Evolutionary conservation across 78 protist genomes (phyloP).

Genomic region (Dictyostelium capitatum): DNA sequence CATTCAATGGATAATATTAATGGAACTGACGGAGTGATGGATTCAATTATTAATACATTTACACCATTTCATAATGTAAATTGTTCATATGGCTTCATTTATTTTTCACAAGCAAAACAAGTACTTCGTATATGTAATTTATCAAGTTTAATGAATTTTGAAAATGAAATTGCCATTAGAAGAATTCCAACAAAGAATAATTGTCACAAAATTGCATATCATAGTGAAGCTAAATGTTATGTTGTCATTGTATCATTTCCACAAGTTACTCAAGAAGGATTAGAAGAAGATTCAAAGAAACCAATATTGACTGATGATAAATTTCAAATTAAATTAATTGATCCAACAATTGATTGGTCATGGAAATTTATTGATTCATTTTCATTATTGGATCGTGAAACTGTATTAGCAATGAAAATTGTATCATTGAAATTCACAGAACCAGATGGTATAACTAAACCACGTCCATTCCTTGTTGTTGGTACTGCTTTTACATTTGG

Average conservation of each 20-base stretch:
- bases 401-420: constrained; percentile 46
- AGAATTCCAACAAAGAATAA: constrained; percentile 26
- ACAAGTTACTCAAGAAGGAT: constrained; percentile 23
- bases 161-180: constrained; percentile 63
- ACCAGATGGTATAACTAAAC: constrained; percentile 31
- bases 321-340: constrained; percentile 55
- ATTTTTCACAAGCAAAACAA: constrained; percentile 24
- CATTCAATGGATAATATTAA: constrained; percentile 13
- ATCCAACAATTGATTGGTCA: constrained; percentile 45
- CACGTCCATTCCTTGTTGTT: constrained; percentile 65
- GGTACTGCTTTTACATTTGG: constrained; percentile 80
- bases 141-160: constrained; percentile 32
- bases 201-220: constrained; percentile 65
- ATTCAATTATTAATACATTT: constrained; percentile 5
- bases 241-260: constrained; percentile 42
- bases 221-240: constrained; percentile 44
- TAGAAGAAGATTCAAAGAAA: constrained; percentile 16
- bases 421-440: constrained; percentile 35
- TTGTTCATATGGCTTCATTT: constrained; percentile 72
- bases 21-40: background rate
- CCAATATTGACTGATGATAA: constrained; percentile 46
- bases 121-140: constrained; percentile 31
- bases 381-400: constrained; percentile 54
- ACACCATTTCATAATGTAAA: constrained; percentile 69
- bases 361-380: constrained; percentile 52